Base-by-base conservation (phyloP, 495 filamentous ascomycete species). In the Daldinia bambusicola region DNA sequence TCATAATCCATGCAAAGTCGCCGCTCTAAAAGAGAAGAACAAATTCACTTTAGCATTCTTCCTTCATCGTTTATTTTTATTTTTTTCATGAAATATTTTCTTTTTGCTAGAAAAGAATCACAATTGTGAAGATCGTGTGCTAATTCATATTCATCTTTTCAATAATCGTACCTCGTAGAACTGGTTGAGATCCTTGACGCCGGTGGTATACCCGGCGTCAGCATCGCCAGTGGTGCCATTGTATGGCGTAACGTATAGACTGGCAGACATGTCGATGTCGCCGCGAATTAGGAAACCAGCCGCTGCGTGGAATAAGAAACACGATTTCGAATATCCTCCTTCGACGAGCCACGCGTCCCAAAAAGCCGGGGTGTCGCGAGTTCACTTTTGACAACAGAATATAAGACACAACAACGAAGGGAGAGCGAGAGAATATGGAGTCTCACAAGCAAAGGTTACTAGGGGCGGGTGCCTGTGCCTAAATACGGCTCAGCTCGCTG, bases 1-100 rank as follows among this genome's bases (percentile, higher is more conserved):
- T 88, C 61, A 96, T 82, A 76, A 95, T 87, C 90, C 91, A 97
- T 12, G 92, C 89, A 63, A 94, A 92, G 81, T 96, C 90, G 74
- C 93, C 93, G 52, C 89, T 82, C 90, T 95, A 75, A 59, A 64
- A 61, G 45, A 50, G 31, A 26, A 65, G 14, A 64, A 41, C 0
- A 64, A 40, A 40, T 58, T 53, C 22, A 67, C 6, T 65, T 77
- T 70, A 75, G 75, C 64, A 22, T n/a, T 30, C 14, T 70, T 61
- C 60, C 60, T 58, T 55, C 20, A 40, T 56, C 7, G 12, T 53
- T 36, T n/a, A 55, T 26, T 30, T 13, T 16, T 56, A 31, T n/a
- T n/a, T n/a, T n/a, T n/a, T n/a, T n/a, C n/a, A n/a, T n/a, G n/a
- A n/a, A n/a, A n/a, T n/a, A n/a, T n/a, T n/a, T n/a, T n/a, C n/a